Evolutionary conservation across 306 rosid genomes (phyloP).

Genomic region (Mucuna pruriens): DNA sequence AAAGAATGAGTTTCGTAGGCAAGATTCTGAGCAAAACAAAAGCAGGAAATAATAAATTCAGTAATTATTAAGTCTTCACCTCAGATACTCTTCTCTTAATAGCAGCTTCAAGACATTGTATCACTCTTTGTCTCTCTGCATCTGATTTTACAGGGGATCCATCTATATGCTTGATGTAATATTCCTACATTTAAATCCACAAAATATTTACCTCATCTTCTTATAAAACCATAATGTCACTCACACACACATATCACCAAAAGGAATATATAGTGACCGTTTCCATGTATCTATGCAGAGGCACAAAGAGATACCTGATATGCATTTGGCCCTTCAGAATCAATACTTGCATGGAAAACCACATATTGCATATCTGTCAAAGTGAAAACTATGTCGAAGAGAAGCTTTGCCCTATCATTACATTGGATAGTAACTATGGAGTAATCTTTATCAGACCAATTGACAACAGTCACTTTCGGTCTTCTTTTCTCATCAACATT

Average conservation of each 20-base stretch:
- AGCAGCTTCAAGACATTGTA: conserved; percentile 93
- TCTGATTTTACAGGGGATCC: conserved; percentile 97
- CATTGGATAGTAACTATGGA: conserved; percentile 74
- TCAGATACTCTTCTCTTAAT: conserved; percentile 92
- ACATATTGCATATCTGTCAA: conserved; percentile 96
- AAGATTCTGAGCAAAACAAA: background rate
- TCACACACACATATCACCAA: background rate
- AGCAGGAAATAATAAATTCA: conserved; percentile 12
- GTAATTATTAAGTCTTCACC: conserved; percentile 46
- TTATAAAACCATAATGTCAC: background rate
- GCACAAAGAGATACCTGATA: conserved; percentile 64
- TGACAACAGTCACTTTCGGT: conserved; percentile 81
- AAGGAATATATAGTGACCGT: background rate
- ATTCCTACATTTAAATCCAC: conserved; percentile 64
- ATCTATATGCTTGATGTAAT: conserved; percentile 82
- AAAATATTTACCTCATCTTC: conserved; percentile 34
- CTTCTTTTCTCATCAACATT: conserved; percentile 58
- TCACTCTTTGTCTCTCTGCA: conserved; percentile 93
- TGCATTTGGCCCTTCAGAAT: conserved; percentile 86
- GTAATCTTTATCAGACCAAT: conserved; percentile 82
- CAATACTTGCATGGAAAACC: conserved; percentile 84
- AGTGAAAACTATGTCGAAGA: conserved; percentile 90
- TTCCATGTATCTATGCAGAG: no score
- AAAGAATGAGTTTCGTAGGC: background rate
- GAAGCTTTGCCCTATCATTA: conserved; percentile 91